Percentiles rank a stretch among this genome's conserved stretches.
phyloP scores from a whole-genome alignment of 495 filamentous ascomycete species.

The Filosporella fistucella region DNA sequence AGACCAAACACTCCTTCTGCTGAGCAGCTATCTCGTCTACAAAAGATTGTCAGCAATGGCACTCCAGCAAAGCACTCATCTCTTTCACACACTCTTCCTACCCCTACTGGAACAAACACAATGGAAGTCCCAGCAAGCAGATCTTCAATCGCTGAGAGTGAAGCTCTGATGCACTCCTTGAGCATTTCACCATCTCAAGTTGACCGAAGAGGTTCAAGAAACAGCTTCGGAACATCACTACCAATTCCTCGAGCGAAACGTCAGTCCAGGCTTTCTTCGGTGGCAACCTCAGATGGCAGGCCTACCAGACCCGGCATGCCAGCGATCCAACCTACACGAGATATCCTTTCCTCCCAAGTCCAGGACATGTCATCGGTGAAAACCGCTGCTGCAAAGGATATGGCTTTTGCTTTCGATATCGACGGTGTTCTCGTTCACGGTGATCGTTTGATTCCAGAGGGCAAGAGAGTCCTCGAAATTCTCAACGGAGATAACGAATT shows the following conservation, averaged over 20 bases:
- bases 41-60: constrained; percentile 23
- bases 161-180: constrained; percentile 69
- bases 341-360: constrained; percentile 67
- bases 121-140: constrained; percentile 70
- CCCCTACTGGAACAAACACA: constrained; percentile 38
- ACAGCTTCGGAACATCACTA: constrained; percentile 74
- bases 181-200: constrained; percentile 62
- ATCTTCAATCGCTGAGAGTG: constrained; percentile 64
- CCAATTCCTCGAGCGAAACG: constrained; percentile 73
- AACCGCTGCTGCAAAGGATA: constrained; percentile 60
- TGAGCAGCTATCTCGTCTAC: constrained; percentile 18
- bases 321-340: constrained; percentile 50
- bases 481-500: constrained; percentile 61
- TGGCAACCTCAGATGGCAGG: constrained; percentile 34
- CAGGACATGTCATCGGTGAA: constrained; percentile 70
- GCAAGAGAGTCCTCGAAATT: constrained; percentile 61
- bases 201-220: constrained; percentile 64
- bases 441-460: constrained; percentile 69
- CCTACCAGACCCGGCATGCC: constrained; percentile 41
- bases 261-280: constrained; percentile 59
- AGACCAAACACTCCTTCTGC: constrained; percentile 30
- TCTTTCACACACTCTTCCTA: constrained; percentile 38
- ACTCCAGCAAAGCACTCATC: constrained; percentile 17
- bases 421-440: constrained; percentile 89
- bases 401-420: constrained; percentile 88